Conservation (phyloP, 2,329 filamentous ascomycete genomes). For the Balansia obtecta region DNA sequence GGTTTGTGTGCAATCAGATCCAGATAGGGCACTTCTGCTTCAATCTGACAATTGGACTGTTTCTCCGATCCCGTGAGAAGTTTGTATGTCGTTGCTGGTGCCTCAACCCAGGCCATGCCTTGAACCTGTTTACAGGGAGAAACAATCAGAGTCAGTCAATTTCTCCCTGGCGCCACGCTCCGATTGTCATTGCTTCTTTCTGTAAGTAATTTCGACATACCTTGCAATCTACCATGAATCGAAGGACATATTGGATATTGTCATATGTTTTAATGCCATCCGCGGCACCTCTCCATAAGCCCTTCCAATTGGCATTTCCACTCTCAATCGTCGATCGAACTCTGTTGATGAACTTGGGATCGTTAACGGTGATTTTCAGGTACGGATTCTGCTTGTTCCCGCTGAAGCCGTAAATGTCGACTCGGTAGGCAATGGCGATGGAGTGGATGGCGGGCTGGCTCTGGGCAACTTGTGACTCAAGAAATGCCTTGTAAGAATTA, state of each 20-base stretch:
- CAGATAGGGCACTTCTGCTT: constrained; percentile 71
- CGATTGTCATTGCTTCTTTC: too few species aligned
- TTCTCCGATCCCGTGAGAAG: constrained; percentile 50
- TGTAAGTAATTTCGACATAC: constrained; percentile 25
- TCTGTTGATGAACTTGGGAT: constrained; percentile 36
- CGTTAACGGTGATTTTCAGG: constrained; percentile 83
- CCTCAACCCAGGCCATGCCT: constrained; percentile 97
- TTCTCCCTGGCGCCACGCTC: background rate
- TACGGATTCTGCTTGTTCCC: constrained; percentile 88
- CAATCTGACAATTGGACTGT: constrained; percentile 93
- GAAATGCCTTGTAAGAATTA: constrained; percentile 61
- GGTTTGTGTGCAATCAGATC: constrained; percentile 80
- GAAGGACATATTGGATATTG: constrained; percentile 85
- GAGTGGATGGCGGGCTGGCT: constrained; percentile 65
- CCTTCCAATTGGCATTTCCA: constrained; percentile 76
- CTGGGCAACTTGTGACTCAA: constrained; percentile 68
- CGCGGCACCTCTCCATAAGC: constrained; percentile 61
- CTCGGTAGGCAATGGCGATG: constrained; percentile 68
- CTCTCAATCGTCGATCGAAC: constrained; percentile 46
- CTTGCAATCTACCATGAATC: constrained; percentile 97
- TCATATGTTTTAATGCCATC: constrained; percentile 82
- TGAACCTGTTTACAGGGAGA: constrained; percentile 42
- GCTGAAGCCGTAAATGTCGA: constrained; percentile 89
- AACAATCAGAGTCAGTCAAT: constrained; percentile 8
- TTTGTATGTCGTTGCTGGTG: constrained; percentile 59